Evolutionary conservation across 2,329 filamentous ascomycete genomes (phyloP).

Genomic region (Ceratocystis eucalypticola): DNA sequence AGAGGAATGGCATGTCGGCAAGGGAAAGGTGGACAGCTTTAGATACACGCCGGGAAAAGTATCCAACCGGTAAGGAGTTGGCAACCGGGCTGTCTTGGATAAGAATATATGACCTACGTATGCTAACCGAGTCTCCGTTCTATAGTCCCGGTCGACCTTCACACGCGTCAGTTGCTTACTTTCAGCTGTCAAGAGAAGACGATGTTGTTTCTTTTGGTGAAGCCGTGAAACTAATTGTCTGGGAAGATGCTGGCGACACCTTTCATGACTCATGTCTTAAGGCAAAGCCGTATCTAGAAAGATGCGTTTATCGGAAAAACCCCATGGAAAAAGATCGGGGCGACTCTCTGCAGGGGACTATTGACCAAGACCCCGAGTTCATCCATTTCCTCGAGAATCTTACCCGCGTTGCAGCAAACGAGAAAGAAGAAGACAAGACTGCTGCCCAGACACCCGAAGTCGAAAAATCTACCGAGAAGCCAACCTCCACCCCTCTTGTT

Average conservation of each 20-base stretch:
- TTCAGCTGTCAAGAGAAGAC: constrained; percentile 63
- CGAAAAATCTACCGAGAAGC: constrained; percentile 42
- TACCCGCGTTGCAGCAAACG: constrained; percentile 34
- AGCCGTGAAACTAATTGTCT: constrained; percentile 51
- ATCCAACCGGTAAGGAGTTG: constrained; percentile 37
- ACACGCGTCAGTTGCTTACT: constrained; percentile 63
- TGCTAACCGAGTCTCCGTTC: background rate
- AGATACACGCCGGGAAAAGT: constrained; percentile 55
- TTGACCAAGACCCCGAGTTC: constrained; percentile 92
- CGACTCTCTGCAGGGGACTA: constrained; percentile 81
- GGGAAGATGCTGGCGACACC: constrained; percentile 72
- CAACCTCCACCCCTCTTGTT: constrained; percentile 64
- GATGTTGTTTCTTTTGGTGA: constrained; percentile 56
- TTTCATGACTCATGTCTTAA: constrained; percentile 58
- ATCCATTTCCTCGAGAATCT: constrained; percentile 82
- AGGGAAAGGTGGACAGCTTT: constrained; percentile 74
- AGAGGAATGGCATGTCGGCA: constrained; percentile 66
- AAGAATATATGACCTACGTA: background rate
- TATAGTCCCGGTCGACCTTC: constrained; percentile 71
- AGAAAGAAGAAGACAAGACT: constrained; percentile 33
- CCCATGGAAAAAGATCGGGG: constrained; percentile 60
- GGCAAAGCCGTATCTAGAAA: constrained; percentile 67
- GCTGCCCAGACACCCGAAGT: constrained; percentile 31
- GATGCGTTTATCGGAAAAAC: constrained; percentile 70
- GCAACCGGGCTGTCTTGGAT: background rate